Base-by-base conservation (phyloP, 2,329 filamentous ascomycete genomes). In the Aspergillus alliaceus region DNA sequence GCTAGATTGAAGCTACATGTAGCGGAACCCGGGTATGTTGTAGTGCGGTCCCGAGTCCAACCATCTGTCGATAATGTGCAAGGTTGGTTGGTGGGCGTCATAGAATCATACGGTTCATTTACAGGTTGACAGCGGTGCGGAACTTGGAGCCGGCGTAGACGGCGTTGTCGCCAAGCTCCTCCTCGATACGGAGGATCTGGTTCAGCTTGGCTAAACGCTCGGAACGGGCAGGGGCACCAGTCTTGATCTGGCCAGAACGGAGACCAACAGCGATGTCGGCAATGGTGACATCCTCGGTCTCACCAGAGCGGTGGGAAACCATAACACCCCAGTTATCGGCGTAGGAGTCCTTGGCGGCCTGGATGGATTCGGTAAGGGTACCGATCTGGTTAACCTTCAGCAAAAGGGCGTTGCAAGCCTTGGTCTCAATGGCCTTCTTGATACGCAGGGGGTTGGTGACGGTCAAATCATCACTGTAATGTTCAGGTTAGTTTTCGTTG, bases 311-410 rank as follows among this genome's bases (percentile, higher is more conserved):
- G 86, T 99, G 95, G 66, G 95, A 98, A 65, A 99, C 95, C 95
- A 99, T 98, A 83, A 99, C 93, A 77, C 93, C 93, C 95, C 95
- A 99, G 77, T 86, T 88, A 70, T 91, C 93, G 68, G 89, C 90
- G 77, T 95, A 98, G 51, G 93, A 96, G 82, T 98, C 95, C 87
- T 98, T 97, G 78, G 95, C 93, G 56, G 95, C 95, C 84, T 98
- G 93, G 82, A 98, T 97, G 59, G 95, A 96, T 86, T 99, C 95
- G 70, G 91, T 96, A 73, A 99, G 88, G 69, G 95, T 97, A 82
- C 95, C 95, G 72, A 99, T 99, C 86, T 99, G 95, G 90, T 99
- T 99, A 80, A 99, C 93, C 90, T 99, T 99, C 77, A 99, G 91
- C 63, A 99, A 87, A 59, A 99, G 90, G 66, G 93, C 90, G 77